These are phyloP conservation scores for Candida morakotiae DNA, from an alignment of 805 yeast genomes.

Conservation along the genomic window DNA sequence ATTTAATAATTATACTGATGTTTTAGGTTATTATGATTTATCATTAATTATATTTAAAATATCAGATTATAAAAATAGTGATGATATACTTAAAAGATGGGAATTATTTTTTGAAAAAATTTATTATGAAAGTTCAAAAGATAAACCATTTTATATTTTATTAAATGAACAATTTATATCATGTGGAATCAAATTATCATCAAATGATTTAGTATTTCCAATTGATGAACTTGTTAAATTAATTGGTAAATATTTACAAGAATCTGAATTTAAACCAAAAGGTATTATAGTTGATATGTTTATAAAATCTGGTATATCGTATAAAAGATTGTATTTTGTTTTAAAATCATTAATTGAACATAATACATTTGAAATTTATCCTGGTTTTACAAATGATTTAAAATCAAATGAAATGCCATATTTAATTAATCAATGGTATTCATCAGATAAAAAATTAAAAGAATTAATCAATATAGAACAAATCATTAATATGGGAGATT, in stretches of 20 bases:
- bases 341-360: constrained; percentile 62
- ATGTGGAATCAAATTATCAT: constrained; percentile 61
- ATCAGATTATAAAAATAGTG: constrained; percentile 80
- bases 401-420: constrained; percentile 54
- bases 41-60: constrained; percentile 74
- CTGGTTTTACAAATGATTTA: constrained; percentile 38
- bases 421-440: constrained; percentile 65
- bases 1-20: constrained; percentile 83
- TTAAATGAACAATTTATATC: constrained; percentile 37
- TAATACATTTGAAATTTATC: constrained; percentile 47
- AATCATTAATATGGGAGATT: constrained; percentile 35
- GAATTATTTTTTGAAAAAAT: constrained; percentile 58
- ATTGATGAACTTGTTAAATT: constrained; percentile 65
- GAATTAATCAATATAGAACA: constrained; percentile 49
- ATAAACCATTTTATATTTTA: constrained; percentile 36
- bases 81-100: constrained; percentile 82
- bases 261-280: constrained; percentile 35
- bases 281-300: constrained; percentile 64
- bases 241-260: constrained; percentile 50
- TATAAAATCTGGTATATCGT: constrained; percentile 58
- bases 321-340: constrained; percentile 61
- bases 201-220: constrained; percentile 79
- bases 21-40: constrained; percentile 80
- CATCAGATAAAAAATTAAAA: constrained; percentile 57
- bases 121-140: constrained; percentile 26